These are phyloP conservation scores for Coprinellus micaceus DNA, from an alignment of 768 basidiomycete genomes.

Conservation along the genomic window DNA sequence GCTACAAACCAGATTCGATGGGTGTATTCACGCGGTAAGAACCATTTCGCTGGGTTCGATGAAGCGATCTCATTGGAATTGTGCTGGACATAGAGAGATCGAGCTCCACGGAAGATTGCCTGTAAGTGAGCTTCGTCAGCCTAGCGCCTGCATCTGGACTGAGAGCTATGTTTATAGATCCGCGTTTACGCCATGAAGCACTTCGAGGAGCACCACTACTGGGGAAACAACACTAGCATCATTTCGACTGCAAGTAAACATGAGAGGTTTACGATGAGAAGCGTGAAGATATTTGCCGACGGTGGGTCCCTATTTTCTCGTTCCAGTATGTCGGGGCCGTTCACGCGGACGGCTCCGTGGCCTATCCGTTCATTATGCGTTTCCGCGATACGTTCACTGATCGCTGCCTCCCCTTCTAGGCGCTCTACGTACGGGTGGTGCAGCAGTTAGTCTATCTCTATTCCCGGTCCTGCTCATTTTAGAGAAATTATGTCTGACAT, in stretches of 20 bases:
- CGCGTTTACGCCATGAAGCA: slow-evolving; percentile 59
- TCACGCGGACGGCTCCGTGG: too few species aligned
- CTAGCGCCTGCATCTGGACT: not conserved
- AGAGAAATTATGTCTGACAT: not conserved
- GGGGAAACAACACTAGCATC: slow-evolving; percentile 41
- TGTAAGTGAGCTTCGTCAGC: not conserved
- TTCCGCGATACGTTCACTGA: not conserved
- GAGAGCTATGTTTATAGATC: slow-evolving; percentile 31
- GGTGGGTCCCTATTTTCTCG: slow-evolving; percentile 49
- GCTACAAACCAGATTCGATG: slow-evolving; percentile 60
- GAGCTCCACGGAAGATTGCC: not conserved
- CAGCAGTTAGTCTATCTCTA: slow-evolving; percentile 56
- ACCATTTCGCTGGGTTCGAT: not conserved
- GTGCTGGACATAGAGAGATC: not conserved
- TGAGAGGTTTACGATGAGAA: slow-evolving; percentile 47
- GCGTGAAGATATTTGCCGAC: slow-evolving; percentile 75
- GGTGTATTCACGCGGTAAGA: slow-evolving; percentile 66
- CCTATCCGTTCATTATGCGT: not conserved
- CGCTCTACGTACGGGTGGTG: slow-evolving; percentile 90
- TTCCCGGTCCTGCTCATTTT: not conserved
- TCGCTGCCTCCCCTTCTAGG: slow-evolving; percentile 37
- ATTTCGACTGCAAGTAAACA: not conserved
- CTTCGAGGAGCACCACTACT: slow-evolving; percentile 56
- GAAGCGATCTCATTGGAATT: not conserved
- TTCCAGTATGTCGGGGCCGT: too few species aligned